A percentile compares a stretch with the other conserved stretches of the same genome.
phyloP scores from a whole-genome alignment of 1,284 basidiomycete genomes.

The Sphagnurus paluster region DNA sequence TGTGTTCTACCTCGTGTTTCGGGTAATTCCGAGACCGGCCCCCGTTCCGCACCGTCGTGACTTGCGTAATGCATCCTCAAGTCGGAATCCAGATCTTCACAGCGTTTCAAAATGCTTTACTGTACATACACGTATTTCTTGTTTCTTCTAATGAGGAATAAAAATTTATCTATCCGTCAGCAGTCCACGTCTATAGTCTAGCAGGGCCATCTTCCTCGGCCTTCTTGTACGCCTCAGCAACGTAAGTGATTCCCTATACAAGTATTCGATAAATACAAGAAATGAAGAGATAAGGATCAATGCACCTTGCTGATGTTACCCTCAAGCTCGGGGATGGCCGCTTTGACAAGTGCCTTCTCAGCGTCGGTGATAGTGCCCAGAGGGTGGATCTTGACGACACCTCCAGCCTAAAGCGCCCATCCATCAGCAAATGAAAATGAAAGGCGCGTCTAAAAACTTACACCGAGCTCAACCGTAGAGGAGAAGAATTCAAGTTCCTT shows the following conservation, averaged over 20 bases:
- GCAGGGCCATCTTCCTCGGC: conserved; percentile 26
- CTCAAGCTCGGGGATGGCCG: conserved; percentile 79
- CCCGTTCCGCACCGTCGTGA: no score
- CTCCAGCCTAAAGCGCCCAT: conserved; percentile 53
- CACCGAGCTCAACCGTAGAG: conserved; percentile 81
- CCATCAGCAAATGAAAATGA: conserved; percentile 9
- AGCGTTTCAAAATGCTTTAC: conserved; percentile 1
- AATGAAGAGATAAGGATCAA: neutral
- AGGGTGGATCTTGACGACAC: conserved; percentile 79
- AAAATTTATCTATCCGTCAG: conserved; percentile 5
- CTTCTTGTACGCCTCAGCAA: conserved; percentile 33
- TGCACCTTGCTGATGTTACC: conserved; percentile 67
- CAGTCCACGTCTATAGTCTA: conserved; percentile 23
- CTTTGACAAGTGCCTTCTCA: conserved; percentile 76
- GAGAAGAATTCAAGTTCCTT: conserved; percentile 83
- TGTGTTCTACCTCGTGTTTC: conserved; percentile 12
- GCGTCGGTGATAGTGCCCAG: conserved; percentile 73
- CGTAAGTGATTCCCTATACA: conserved; percentile 33
- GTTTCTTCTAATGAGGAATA: conserved; percentile 5
- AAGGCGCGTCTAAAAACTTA: conserved; percentile 36
- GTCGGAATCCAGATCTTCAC: no score
- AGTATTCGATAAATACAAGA: neutral
- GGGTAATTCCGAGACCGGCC: conserved; percentile 4
- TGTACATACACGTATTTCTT: conserved; percentile 10
- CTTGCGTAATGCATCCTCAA: no score